Evolutionary conservation across 2,329 filamentous ascomycete species (phyloP), one percentile per base, ranked within the genome.

Genomic region (Penicillium sp.): DNA sequence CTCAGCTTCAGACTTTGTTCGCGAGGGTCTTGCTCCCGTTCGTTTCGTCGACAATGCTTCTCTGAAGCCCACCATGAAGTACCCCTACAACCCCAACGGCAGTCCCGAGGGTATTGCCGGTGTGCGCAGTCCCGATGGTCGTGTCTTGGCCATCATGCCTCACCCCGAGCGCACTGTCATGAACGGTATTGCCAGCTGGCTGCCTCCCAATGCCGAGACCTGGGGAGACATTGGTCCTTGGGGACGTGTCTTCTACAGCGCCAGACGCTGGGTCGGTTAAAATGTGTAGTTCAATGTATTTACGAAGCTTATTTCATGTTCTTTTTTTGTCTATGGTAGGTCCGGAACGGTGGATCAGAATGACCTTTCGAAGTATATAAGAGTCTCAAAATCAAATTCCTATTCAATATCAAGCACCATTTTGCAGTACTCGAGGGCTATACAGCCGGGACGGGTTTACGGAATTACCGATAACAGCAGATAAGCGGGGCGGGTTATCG

Each of bases 151-250:
- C 6, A 84, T 96, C 77, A 96, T 97, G 92, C 92, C 92, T 57
- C 92, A 96, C 73, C 92, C 92, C 1, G 92, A 97, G 78, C 84
- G 92, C n/a, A 95, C 90, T 14, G 86, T 96, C 55, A 78, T 95
- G 78, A 86, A 85, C 54, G 90, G 91, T 55, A 87, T 92, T 57
- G 86, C 82, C 45, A 93, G 89, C 72, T 96, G 87, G 72, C 77
- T 88, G 58, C 89, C 91, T 7, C 79, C 85, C 55, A 83, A 84
- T 47, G 68, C 70, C 32, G 81, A 83, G 62, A 80, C 86, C 58
- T 92, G 89, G 89, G 90, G 89, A 27, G 88, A 92, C 62, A 88
- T 88, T 70, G 90, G 91, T 1, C 91, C 92, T 18, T 96, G 92
- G 92, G 81, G 88, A 59, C 83, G 90, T 68, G 81, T 96, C 77